These are phyloP conservation scores for Isabelozyma rhagii DNA, from an alignment of 805 yeast species.

Conservation along the genomic window DNA sequence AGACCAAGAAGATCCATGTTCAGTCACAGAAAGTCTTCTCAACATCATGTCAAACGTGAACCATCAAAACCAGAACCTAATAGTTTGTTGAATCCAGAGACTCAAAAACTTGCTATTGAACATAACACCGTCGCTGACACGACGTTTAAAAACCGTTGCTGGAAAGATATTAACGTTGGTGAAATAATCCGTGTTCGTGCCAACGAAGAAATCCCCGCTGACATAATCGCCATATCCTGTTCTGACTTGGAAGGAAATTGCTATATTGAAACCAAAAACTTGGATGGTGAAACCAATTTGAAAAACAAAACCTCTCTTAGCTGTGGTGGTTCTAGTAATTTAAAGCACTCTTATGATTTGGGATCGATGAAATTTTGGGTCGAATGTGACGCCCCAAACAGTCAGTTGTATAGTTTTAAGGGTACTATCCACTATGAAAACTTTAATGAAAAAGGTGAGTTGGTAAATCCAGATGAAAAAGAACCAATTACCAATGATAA, in stretches of 20 bases:
- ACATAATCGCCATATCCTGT: constrained; percentile 58
- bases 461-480: constrained; percentile 33
- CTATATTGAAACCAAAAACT: constrained; percentile 75
- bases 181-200: constrained; percentile 67
- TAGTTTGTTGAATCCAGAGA: constrained; percentile 19
- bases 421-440: constrained; percentile 60
- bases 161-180: constrained; percentile 75
- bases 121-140: constrained; percentile 8
- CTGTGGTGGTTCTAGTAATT: constrained; percentile 44
- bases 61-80: constrained; percentile 12
- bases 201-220: constrained; percentile 82
- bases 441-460: constrained; percentile 24
- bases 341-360: constrained; percentile 58
- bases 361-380: constrained; percentile 56
- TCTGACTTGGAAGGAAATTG: constrained; percentile 69
- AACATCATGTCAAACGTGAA: background rate
- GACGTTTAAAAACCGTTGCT: constrained; percentile 45
- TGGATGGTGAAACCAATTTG: constrained; percentile 81
- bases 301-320: constrained; percentile 55
- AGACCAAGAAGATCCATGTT: constrained; percentile 5
- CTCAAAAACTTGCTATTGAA: constrained; percentile 1
- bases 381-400: constrained; percentile 72
- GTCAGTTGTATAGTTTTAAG: constrained; percentile 60
- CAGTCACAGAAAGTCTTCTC: background rate
- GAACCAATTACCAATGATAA: constrained; percentile 66